Base-by-base conservation (phyloP, 2,329 filamentous ascomycete species). In the Aspergillus sergii region DNA sequence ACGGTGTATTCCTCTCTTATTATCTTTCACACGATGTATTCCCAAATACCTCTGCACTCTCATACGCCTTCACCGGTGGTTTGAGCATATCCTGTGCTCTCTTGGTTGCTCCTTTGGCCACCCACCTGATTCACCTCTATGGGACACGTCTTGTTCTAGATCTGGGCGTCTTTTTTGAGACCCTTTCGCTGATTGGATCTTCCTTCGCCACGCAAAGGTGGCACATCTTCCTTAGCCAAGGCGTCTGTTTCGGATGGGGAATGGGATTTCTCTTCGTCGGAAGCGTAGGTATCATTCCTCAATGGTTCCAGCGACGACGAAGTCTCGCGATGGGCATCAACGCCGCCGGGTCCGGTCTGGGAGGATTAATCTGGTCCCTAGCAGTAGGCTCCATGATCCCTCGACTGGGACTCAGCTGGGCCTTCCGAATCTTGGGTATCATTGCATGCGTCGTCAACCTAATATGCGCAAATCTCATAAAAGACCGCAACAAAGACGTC, bases 181-280 rank as follows among this genome's bases (percentile, higher is more conserved):
- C 84, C 0, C 70, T 81, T 1, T 83, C 83, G 26, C 79, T 88
- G 32, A 84, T 89, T 55, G 83, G 82, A 5, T 84, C 86, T 3
- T 84, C 81, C 19, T 89, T 88, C 65, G 83, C 85, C 14, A 80
- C 68, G 0, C 68, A 82, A 32, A 85, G 86, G 67, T 89, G 86
- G 85, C 86, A 89, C 30, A 78, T 89, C 10, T 87, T 88, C 65
- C 80, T 89, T 1, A 81, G 79, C 46, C 87, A 89, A 67, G 87
- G 87, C 2, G 76, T 88, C 11, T 88, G 85, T 67, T 88, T 89
- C 68, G 87, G 87, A 19, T 82, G 83, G 71, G 87, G 87, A 0
- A 87, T 89, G 83, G 87, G 87, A 0, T 88, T 88, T 64, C 75
- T 88, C 1, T 88, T 88, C 68, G 85, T 87, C 3, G 85, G 82